phyloP scores from a whole-genome alignment of 1,139 yeast genomes.

The Yamadazyma siamensis region DNA sequence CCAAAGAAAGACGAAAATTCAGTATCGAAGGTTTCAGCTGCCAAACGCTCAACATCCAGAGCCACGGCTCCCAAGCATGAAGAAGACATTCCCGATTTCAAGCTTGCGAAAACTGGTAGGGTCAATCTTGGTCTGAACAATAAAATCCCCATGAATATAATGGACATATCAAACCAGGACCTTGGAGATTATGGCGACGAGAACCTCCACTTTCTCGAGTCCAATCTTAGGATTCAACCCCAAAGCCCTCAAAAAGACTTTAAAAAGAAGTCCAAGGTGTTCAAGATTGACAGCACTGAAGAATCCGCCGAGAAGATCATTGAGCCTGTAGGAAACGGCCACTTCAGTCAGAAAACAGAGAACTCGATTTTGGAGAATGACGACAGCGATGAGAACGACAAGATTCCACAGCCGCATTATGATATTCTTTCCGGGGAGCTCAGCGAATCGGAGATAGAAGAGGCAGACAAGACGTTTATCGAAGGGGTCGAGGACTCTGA shows the following conservation, averaged over 20 bases:
- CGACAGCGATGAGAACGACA: constrained; percentile 1
- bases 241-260: constrained; percentile 5
- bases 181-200: constrained; percentile 37
- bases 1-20: not conserved
- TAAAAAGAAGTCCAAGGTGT: constrained; percentile 7
- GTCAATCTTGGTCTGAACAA: constrained; percentile 6
- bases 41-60: not conserved
- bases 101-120: constrained; percentile 7
- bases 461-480: constrained; percentile 1
- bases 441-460: not conserved
- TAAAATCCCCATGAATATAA: constrained; percentile 17
- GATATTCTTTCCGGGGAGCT: no score
- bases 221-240: constrained; percentile 2
- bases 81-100: not conserved
- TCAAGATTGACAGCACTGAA: constrained; percentile 6
- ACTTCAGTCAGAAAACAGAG: constrained; percentile 1
- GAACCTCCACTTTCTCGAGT: constrained; percentile 25
- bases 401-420: no score
- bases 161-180: constrained; percentile 30
- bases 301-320: not conserved
- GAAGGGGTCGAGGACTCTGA: not conserved
- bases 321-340: not conserved
- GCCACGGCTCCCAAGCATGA: not conserved
- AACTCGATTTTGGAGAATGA: constrained; percentile 6
- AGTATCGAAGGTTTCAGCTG: not conserved